A percentile compares a stretch with the other conserved stretches of the same genome.
Conservation (phyloP, 139 green algal genomes). For the Tetradesmus obliquus region DNA sequence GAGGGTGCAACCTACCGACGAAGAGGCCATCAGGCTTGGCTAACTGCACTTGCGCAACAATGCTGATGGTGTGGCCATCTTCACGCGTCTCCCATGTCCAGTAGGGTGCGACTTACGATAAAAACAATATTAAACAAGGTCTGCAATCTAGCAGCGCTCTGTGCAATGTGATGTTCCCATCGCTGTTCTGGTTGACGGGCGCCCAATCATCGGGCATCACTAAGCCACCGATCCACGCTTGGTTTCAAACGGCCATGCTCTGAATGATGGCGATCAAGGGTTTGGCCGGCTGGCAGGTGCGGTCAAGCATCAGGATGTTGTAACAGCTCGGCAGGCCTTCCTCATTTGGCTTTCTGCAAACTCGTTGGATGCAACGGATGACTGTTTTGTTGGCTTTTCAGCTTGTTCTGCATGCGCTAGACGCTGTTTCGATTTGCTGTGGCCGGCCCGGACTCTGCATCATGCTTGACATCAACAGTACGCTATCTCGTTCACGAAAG, state of each 20-base stretch:
- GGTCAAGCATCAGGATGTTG: neutral
- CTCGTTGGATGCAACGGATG: no score
- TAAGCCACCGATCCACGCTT: neutral
- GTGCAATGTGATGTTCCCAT: neutral
- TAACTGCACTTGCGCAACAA: neutral
- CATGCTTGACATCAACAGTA: neutral
- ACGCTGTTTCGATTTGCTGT: neutral
- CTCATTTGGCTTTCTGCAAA: no score
- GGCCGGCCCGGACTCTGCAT: neutral
- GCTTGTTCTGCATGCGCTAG: no score
- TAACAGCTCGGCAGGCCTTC: neutral
- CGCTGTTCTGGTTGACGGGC: neutral
- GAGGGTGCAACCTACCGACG: neutral
- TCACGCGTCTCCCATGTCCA: neutral
- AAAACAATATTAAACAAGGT: neutral
- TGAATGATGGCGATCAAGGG: neutral
- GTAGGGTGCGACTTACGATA: neutral
- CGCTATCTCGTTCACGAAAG: neutral
- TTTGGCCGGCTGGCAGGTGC: neutral
- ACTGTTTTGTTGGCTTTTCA: neutral
- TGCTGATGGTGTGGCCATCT: neutral
- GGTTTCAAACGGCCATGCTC: neutral
- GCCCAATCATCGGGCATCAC: neutral
- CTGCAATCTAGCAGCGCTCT: neutral
- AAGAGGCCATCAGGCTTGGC: conserved; percentile 15